Conservation (phyloP, 1,284 basidiomycete species). For the Ceratobasidium sp. region DNA sequence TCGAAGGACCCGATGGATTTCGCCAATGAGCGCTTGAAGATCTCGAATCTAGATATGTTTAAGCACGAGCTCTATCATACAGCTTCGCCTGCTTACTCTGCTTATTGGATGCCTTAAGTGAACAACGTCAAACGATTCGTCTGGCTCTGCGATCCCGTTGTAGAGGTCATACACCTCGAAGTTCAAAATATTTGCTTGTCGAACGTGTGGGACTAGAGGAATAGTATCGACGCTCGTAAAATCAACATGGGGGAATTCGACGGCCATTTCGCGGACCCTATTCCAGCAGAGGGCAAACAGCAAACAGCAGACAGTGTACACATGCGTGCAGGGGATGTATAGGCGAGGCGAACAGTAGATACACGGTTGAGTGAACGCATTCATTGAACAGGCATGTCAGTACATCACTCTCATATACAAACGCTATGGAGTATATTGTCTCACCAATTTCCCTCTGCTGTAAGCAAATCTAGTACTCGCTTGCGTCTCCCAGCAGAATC, state of each 20-base stretch:
- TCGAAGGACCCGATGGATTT: constrained; percentile 32
- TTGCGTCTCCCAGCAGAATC: constrained; percentile 21
- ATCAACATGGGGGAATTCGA: constrained; percentile 30
- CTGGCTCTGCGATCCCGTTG: constrained; percentile 31
- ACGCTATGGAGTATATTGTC: too few species aligned
- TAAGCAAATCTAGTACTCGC: constrained; percentile 28
- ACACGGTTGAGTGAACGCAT: too few species aligned
- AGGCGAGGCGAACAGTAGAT: too few species aligned
- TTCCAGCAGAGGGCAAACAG: not conserved
- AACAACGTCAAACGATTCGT: constrained; percentile 16
- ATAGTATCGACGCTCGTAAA: constrained; percentile 38
- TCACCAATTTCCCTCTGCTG: constrained; percentile 31
- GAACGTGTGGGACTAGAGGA: constrained; percentile 28
- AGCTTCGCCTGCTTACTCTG: not conserved
- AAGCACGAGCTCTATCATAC: not conserved
- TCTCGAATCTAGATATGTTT: constrained; percentile 24
- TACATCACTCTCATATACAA: too few species aligned
- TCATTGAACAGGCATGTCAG: too few species aligned
- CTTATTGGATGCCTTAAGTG: constrained; percentile 14
- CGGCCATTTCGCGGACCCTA: constrained; percentile 32
- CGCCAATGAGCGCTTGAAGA: constrained; percentile 11
- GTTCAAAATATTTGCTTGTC: constrained; percentile 12
- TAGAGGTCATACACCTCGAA: constrained; percentile 32
- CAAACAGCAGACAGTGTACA: not conserved
- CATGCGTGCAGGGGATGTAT: too few species aligned